Percentiles rank a stretch among this genome's conserved stretches.
phyloP scores from a whole-genome alignment of 1,284 basidiomycete species.

The Cystobasidium pallidum region DNA sequence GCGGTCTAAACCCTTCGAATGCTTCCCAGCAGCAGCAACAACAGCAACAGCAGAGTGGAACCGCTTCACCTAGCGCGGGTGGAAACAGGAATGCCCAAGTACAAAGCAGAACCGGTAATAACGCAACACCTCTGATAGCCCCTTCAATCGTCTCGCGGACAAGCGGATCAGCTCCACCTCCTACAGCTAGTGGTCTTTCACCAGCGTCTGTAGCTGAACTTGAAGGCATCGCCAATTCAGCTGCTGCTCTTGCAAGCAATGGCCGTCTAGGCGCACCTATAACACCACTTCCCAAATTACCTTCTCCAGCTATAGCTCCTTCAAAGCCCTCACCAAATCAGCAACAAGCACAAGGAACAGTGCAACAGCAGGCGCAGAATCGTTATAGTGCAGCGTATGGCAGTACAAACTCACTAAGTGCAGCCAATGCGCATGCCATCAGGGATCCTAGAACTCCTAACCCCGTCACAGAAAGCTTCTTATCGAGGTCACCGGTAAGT shows the following conservation, averaged over 20 bases:
- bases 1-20: slow-evolving; percentile 14
- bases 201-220: background rate
- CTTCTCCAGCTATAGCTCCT: background rate
- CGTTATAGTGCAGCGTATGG: background rate
- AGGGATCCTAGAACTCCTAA: slow-evolving; percentile 40
- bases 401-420: background rate
- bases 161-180: slow-evolving; percentile 1
- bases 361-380: background rate
- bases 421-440: background rate
- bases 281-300: background rate
- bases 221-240: slow-evolving; percentile 1
- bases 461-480: slow-evolving; percentile 25
- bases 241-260: slow-evolving; percentile 9
- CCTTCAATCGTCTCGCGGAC: slow-evolving; percentile 28
- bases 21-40: slow-evolving; percentile 12
- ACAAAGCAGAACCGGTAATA: slow-evolving; percentile 32
- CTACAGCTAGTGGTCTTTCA: slow-evolving; percentile 3
- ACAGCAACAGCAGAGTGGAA: slow-evolving; percentile 4
- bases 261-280: background rate
- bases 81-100: background rate
- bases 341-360: background rate
- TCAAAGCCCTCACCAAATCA: background rate
- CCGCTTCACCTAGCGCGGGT: background rate
- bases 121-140: slow-evolving; percentile 24
- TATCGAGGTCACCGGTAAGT: slow-evolving; percentile 27